phyloP scores from a whole-genome alignment of 2,329 filamentous ascomycete species.

The Salinomyces thailandicus region DNA sequence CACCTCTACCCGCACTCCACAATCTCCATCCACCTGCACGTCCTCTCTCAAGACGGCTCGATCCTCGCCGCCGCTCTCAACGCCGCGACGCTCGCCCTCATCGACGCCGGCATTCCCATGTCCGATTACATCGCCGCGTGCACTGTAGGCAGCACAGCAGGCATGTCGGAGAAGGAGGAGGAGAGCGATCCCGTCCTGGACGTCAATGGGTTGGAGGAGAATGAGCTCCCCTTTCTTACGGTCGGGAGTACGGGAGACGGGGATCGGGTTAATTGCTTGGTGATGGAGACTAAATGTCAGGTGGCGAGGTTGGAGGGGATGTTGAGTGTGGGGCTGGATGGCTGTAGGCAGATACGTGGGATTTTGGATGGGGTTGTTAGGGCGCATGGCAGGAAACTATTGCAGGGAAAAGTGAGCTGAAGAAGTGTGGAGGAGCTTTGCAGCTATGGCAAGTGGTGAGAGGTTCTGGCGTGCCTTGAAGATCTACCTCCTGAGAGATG shows the following conservation, averaged over 20 bases:
- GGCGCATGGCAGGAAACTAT: conserved; percentile 55
- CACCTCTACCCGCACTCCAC: conserved; percentile 81
- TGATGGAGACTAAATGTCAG: conserved; percentile 85
- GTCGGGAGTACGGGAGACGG: conserved; percentile 52
- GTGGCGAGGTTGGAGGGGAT: conserved; percentile 75
- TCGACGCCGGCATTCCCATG: conserved; percentile 95
- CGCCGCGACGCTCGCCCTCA: conserved; percentile 77
- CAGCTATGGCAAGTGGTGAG: too few relatives aligned
- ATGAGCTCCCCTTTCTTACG: conserved; percentile 80
- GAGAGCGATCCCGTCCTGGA: conserved; percentile 73
- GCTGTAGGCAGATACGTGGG: conserved; percentile 73
- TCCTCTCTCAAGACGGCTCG: conserved; percentile 82
- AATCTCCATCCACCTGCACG: conserved; percentile 73
- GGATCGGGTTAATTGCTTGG: conserved; percentile 66
- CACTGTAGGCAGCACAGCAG: conserved; percentile 70
- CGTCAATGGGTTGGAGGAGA: conserved; percentile 68
- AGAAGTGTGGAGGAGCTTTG: neutral
- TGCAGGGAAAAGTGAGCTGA: conserved; percentile 30
- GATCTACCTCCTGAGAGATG: too few relatives aligned
- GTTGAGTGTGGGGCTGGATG: conserved; percentile 84
- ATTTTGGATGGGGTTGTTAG: conserved; percentile 74
- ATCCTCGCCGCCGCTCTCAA: conserved; percentile 85
- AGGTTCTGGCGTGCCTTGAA: too few relatives aligned
- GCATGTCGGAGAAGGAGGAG: conserved; percentile 50
- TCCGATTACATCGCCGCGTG: conserved; percentile 80